Evolutionary conservation across 495 filamentous ascomycete species (phyloP).

Genomic region (Penicillium bovifimosum): DNA sequence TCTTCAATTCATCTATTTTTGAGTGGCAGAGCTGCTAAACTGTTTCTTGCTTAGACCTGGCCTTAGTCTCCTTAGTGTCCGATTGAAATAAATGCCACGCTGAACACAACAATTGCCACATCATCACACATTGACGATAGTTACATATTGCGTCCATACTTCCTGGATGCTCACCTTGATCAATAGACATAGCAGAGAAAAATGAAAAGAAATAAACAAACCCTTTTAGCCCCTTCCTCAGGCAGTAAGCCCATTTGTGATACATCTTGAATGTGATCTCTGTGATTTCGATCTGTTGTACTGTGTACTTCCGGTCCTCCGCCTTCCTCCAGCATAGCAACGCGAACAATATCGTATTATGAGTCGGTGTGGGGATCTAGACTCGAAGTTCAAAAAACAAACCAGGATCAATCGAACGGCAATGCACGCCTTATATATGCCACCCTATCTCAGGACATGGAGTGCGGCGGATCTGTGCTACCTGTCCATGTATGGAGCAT

Average conservation of each 20-base stretch:
- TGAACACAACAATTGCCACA: background rate
- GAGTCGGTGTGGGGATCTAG: background rate
- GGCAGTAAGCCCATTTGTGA: background rate
- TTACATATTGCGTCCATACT: no score
- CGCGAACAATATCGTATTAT: background rate
- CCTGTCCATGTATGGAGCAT: background rate
- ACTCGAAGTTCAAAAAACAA: background rate
- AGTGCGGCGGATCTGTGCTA: background rate
- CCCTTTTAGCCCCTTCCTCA: background rate
- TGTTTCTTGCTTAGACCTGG: background rate
- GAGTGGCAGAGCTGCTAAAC: background rate
- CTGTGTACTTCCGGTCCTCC: no score
- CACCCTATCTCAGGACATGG: background rate
- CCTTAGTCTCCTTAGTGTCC: background rate
- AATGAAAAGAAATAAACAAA: background rate
- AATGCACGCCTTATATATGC: background rate
- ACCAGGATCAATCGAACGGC: background rate
- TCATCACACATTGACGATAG: no score
- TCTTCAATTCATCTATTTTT: background rate
- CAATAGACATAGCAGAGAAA: background rate
- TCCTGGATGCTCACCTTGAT: background rate
- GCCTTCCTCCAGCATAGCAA: background rate
- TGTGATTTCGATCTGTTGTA: background rate
- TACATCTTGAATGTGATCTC: background rate
- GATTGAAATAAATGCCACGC: conserved; percentile 1